Conservation (phyloP, 805 yeast species). For the Candida dajiaensis region DNA sequence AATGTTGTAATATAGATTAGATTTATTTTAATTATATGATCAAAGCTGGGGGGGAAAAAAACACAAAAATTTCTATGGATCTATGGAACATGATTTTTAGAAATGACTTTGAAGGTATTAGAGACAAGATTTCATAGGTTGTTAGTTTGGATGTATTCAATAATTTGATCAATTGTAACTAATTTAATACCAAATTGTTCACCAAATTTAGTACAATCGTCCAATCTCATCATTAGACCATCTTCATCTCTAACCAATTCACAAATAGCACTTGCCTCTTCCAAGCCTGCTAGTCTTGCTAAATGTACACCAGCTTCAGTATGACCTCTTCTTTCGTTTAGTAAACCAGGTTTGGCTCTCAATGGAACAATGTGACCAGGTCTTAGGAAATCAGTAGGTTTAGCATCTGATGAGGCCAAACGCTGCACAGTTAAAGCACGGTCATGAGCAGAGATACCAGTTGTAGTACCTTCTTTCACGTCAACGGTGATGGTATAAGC, state of each 20-base stretch:
- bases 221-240: constrained; percentile 92
- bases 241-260: constrained; percentile 91
- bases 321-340: constrained; percentile 82
- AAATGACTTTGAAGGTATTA: too few relatives aligned
- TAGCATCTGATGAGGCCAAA: constrained; percentile 56
- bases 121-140: constrained; percentile 6
- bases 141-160: constrained; percentile 38
- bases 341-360: constrained; percentile 83
- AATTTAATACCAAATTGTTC: constrained; percentile 56
- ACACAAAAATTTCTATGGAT: neutral
- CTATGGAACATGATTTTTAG: neutral
- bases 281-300: constrained; percentile 66
- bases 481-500: constrained; percentile 96
- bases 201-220: constrained; percentile 74
- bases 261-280: constrained; percentile 88
- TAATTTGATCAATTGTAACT: constrained; percentile 73
- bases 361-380: constrained; percentile 96
- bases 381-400: constrained; percentile 64
- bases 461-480: constrained; percentile 80
- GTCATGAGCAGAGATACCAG: constrained; percentile 95
- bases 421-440: constrained; percentile 75
- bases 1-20: neutral
- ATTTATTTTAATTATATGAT: too few relatives aligned
- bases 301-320: constrained; percentile 96
- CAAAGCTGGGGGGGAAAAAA: too few relatives aligned